Base-by-base conservation (phyloP, 257 asterid species). In the Primulina huaijiensis region DNA sequence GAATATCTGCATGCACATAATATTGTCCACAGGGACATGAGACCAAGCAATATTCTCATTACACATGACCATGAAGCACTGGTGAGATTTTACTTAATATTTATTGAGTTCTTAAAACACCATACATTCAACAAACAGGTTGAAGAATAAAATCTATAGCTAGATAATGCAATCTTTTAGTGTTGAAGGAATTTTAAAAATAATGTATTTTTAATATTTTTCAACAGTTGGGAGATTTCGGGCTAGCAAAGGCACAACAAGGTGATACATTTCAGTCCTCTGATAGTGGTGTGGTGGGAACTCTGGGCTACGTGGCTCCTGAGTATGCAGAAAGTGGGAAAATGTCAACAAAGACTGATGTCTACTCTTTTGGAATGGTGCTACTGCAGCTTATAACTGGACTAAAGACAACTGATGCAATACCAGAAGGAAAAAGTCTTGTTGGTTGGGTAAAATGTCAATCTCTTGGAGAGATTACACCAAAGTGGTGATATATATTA, bases 271-370 rank as follows among this genome's bases (percentile, higher is more conserved):
- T 59, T 35, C 68, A 68, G 25, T 62, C 85, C 21, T 59, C 75
- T 7, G 72, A 75, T 38, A 78, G 71, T 11, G 83, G 86, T 14
- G 81, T 89, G 25, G 96, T 87, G 6, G 96, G 96, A 2, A 85
- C 96, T 7, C 76, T 87, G 16, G 95, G 96, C 74, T 89, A 89
- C 64, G 53, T 87, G 62, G 96, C 96, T 8, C 96, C 96, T 1
- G 96, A 89, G 77, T 89, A 89, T 65, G 96, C 92, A 43, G 88
- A 86, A 46, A 70, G 73, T 40, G 96, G 96, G 38, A 84, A 81
- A 58, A 68, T 82, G 76, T 87, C 96, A 5, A 77, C 90, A 3
- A 89, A 89, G 77, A 84, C 90, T 2, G 96, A 89, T 70, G 92
- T 89, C 0, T 89, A 85, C 62, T 82, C 96, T n/a, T 89, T 81